Percentiles rank a stretch among this genome's conserved stretches.
These are phyloP conservation scores for Podospora appendiculata DNA, from an alignment of 495 filamentous ascomycete species.

Conservation along the genomic window DNA sequence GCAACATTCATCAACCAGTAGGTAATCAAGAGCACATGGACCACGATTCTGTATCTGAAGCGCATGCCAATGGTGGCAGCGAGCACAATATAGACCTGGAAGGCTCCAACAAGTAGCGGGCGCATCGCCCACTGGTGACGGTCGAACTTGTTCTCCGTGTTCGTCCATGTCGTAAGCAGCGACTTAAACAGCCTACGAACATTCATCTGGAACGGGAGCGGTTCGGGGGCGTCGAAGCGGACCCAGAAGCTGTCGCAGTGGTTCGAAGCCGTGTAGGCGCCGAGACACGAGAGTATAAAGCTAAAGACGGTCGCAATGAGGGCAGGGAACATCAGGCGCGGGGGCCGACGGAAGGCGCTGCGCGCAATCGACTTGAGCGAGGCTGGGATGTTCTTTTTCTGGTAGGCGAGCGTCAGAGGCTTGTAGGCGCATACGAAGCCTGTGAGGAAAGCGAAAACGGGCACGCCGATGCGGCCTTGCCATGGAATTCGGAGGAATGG, in stretches of 20 bases:
- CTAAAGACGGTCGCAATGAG: slow-evolving; percentile 52
- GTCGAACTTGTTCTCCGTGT: slow-evolving; percentile 51
- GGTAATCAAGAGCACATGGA: slow-evolving; percentile 40
- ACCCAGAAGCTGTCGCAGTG: slow-evolving; percentile 54
- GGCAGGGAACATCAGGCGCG: slow-evolving; percentile 52
- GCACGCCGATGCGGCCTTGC: slow-evolving; percentile 57
- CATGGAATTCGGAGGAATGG: slow-evolving; percentile 55
- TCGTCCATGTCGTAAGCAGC: slow-evolving; percentile 50
- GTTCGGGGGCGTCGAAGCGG: slow-evolving; percentile 40
- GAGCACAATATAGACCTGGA: slow-evolving; percentile 53
- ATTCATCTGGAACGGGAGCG: slow-evolving; percentile 23
- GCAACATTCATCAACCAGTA: slow-evolving; percentile 46
- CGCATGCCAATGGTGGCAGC: slow-evolving; percentile 50
- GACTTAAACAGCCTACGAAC: slow-evolving; percentile 34
- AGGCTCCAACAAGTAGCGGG: slow-evolving; percentile 52
- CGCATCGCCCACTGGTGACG: slow-evolving; percentile 60
- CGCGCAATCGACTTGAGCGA: slow-evolving; percentile 50
- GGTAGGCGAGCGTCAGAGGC: slow-evolving; percentile 49
- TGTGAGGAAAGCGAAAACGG: slow-evolving; percentile 59
- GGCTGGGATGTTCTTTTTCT: slow-evolving; percentile 42
- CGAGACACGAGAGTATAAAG: slow-evolving; percentile 47
- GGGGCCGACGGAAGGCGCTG: slow-evolving; percentile 56
- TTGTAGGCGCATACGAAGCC: slow-evolving; percentile 62
- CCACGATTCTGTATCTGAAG: slow-evolving; percentile 46
- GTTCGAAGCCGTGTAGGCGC: slow-evolving; percentile 48